These are phyloP conservation scores for Knoxia roxburghii DNA, from an alignment of 257 asterid species.

Conservation along the genomic window DNA sequence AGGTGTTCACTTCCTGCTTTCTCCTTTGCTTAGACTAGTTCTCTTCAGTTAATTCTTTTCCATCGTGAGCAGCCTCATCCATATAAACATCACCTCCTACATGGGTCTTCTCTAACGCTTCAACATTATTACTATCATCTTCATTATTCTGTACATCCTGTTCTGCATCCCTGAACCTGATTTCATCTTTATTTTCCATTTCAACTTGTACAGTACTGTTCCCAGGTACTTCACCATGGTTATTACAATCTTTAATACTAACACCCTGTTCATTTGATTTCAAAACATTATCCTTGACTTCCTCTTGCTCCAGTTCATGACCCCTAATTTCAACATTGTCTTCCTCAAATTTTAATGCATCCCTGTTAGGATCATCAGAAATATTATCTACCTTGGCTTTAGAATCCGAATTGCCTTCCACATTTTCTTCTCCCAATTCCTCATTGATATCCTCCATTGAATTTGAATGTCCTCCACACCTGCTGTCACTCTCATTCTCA, in stretches of 20 bases:
- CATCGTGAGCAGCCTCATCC: constrained; percentile 18
- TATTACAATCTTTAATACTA: background rate
- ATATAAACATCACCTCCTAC: constrained; percentile 11
- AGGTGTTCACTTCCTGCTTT: constrained; percentile 12
- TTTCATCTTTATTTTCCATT: constrained; percentile 8
- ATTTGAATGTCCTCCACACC: constrained; percentile 45
- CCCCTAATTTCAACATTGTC: constrained; percentile 8
- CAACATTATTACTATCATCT: background rate
- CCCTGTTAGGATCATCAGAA: constrained; percentile 10
- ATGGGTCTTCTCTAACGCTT: background rate
- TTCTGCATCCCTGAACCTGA: background rate
- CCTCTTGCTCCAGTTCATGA: background rate
- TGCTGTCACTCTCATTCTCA: constrained; percentile 60
- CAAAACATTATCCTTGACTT: no score
- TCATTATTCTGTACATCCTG: constrained; percentile 1
- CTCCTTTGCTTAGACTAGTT: constrained; percentile 10
- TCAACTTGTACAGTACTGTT: constrained; percentile 6
- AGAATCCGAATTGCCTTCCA: constrained; percentile 20
- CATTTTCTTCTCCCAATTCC: constrained; percentile 34
- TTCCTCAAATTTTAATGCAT: constrained; percentile 8
- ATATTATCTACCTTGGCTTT: constrained; percentile 18
- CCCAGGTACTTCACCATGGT: background rate
- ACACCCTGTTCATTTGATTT: background rate
- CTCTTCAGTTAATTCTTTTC: constrained; percentile 9
- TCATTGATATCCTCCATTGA: constrained; percentile 48